A percentile compares a stretch with the other conserved stretches of the same genome.
These are phyloP conservation scores for Ceratocystiopsis sp. DNA, from an alignment of 2,329 filamentous ascomycete species.

Conservation along the genomic window DNA sequence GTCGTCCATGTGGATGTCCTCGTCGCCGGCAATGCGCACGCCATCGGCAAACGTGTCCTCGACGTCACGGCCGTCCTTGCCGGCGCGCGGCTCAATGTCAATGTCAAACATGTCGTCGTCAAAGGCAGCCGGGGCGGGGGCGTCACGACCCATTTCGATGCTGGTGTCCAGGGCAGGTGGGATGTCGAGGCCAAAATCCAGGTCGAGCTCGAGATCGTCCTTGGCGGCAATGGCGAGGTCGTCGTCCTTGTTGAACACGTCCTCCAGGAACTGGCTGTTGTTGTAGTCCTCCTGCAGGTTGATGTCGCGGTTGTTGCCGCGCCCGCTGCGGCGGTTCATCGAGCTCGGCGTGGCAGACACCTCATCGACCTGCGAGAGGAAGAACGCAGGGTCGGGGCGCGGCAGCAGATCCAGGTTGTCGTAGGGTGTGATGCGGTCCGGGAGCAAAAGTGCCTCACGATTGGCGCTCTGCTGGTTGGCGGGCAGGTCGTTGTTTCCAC, in stretches of 20 bases:
- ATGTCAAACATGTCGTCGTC: conserved; percentile 55
- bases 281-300: conserved; percentile 52
- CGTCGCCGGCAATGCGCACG: conserved; percentile 44
- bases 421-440: conserved; percentile 83
- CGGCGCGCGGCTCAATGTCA: conserved; percentile 34
- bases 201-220: conserved; percentile 53
- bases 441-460: conserved; percentile 72
- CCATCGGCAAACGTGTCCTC: conserved; percentile 39
- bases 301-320: conserved; percentile 45
- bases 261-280: conserved; percentile 67
- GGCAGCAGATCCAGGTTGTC: conserved; percentile 64
- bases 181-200: conserved; percentile 62
- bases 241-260: conserved; percentile 41
- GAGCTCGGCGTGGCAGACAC: conserved; percentile 31
- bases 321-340: conserved; percentile 28
- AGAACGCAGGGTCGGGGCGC: conserved; percentile 72
- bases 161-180: conserved; percentile 35
- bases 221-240: conserved; percentile 36
- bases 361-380: conserved; percentile 59
- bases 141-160: conserved; percentile 83
- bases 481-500: conserved; percentile 90
- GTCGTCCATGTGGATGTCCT: conserved; percentile 44
- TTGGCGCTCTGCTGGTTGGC: conserved; percentile 64
- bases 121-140: conserved; percentile 45
- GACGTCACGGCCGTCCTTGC: conserved; percentile 38